Conservation (phyloP, 2,329 filamentous ascomycete species). For the Pseudopithomyces maydicus region DNA sequence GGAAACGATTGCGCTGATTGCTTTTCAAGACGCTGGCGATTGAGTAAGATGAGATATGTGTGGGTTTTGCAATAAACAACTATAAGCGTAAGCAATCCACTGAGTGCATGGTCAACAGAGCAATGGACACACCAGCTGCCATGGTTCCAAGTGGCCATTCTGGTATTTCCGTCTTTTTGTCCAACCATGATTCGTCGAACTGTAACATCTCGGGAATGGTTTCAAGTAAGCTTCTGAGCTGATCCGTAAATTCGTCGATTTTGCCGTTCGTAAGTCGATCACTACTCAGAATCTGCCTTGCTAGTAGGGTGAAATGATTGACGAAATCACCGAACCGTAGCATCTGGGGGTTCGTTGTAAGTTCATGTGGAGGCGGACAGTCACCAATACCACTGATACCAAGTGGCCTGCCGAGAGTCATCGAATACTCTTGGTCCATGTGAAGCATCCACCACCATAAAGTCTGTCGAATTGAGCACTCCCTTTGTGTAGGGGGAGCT, state of each 20-base stretch:
- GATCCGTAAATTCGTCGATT: constrained; percentile 56
- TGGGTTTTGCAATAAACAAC: constrained; percentile 55
- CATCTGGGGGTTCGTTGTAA: constrained; percentile 51
- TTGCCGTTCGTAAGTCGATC: constrained; percentile 48
- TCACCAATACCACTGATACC: constrained; percentile 57
- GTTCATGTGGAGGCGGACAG: constrained; percentile 52
- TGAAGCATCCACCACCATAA: constrained; percentile 61
- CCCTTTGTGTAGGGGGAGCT: constrained; percentile 45
- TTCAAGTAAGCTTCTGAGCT: constrained; percentile 48
- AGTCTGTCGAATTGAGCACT: constrained; percentile 50
- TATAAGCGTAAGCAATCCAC: constrained; percentile 24
- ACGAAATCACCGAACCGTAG: constrained; percentile 53
- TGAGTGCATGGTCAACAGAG: neutral
- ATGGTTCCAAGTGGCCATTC: constrained; percentile 55
- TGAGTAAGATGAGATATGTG: constrained; percentile 55
- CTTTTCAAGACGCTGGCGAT: constrained; percentile 49
- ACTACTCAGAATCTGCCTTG: constrained; percentile 53
- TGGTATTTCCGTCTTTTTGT: constrained; percentile 44
- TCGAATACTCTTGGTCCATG: constrained; percentile 57
- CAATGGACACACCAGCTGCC: constrained; percentile 47
- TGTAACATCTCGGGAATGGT: constrained; percentile 55
- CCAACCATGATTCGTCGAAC: constrained; percentile 53
- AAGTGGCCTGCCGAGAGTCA: constrained; percentile 55
- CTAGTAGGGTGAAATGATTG: constrained; percentile 54
- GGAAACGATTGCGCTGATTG: neutral